phyloP scores from a whole-genome alignment of 768 basidiomycete genomes.

The Lactifluus hygrophoroides region DNA sequence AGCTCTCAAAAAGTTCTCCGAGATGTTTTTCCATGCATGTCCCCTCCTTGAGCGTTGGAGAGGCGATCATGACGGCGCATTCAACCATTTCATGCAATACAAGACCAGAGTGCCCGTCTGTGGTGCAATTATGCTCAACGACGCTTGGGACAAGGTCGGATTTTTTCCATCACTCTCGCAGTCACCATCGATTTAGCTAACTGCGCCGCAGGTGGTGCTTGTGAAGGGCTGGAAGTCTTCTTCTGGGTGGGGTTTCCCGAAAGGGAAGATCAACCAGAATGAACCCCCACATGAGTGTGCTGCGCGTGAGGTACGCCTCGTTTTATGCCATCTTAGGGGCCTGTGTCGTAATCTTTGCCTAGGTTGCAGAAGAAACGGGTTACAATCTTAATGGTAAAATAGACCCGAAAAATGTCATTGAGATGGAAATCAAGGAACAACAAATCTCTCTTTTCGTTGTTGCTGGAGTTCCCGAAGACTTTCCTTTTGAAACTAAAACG shows the following conservation, averaged over 20 bases:
- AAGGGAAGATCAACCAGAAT: conserved; percentile 97
- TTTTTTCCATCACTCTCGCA: conserved; percentile 13
- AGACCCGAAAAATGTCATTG: conserved; percentile 60
- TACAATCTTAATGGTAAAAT: conserved; percentile 74
- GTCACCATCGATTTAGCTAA: conserved; percentile 15
- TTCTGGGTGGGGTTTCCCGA: conserved; percentile 98
- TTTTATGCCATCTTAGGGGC: neutral
- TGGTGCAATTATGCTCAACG: conserved; percentile 93
- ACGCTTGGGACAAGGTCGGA: conserved; percentile 83
- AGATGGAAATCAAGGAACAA: conserved; percentile 85
- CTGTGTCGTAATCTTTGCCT: conserved; percentile 8
- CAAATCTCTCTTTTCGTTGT: conserved; percentile 87
- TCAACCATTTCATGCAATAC: conserved; percentile 88
- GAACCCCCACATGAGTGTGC: conserved; percentile 83
- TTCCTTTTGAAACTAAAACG: conserved; percentile 85
- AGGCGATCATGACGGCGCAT: conserved; percentile 77
- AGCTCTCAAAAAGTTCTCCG: conserved; percentile 87
- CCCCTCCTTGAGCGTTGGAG: conserved; percentile 78
- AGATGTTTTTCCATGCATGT: conserved; percentile 79
- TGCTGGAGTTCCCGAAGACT: conserved; percentile 79
- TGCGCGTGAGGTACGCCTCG: conserved; percentile 68
- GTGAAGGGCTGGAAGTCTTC: conserved; percentile 98
- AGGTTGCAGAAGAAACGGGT: conserved; percentile 97
- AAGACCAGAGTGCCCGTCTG: conserved; percentile 97
- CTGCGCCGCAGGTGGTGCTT: conserved; percentile 68